phyloP scores from a whole-genome alignment of 139 green algal species.

The Axilococcus clingmanii region DNA sequence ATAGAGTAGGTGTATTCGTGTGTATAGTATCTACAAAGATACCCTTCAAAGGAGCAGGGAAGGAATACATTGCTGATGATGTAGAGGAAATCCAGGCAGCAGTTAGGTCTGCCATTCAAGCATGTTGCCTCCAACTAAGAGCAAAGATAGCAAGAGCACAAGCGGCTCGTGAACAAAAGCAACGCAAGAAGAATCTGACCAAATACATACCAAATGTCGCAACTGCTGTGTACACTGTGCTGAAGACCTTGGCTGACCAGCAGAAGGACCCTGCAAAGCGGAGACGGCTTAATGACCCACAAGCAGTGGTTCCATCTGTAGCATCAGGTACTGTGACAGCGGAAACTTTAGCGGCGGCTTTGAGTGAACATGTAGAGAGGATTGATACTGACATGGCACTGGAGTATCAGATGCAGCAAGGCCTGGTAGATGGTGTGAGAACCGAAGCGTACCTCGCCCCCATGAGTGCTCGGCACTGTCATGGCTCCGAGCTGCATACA shows the following conservation, averaged over 20 bases:
- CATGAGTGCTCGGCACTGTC: slow-evolving; percentile 17
- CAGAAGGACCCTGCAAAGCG: slow-evolving; percentile 31
- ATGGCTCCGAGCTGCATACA: slow-evolving; percentile 30
- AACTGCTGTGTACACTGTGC: slow-evolving; percentile 35
- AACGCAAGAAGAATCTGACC: slow-evolving; percentile 77
- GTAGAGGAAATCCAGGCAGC: slow-evolving; percentile 84
- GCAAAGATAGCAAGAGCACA: slow-evolving; percentile 69
- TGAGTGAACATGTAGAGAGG: slow-evolving; percentile 81
- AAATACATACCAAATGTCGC: slow-evolving; percentile 89
- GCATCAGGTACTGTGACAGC: slow-evolving; percentile 34
- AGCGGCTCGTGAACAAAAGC: slow-evolving; percentile 68
- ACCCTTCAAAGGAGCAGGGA: slow-evolving; percentile 95
- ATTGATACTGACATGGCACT: slow-evolving; percentile 85
- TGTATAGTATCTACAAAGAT: slow-evolving; percentile 96
- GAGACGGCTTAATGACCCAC: slow-evolving; percentile 26
- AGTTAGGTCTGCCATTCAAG: slow-evolving; percentile 71
- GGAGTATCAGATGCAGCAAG: slow-evolving; percentile 83
- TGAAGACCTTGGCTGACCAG: slow-evolving; percentile 33
- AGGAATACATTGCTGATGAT: slow-evolving; percentile 98
- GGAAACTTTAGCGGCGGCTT: slow-evolving; percentile 41
- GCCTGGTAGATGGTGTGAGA: slow-evolving; percentile 40
- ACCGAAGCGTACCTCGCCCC: slow-evolving; percentile 42
- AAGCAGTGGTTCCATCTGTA: slow-evolving; percentile 48
- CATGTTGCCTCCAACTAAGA: slow-evolving; percentile 67
- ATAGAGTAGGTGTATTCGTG: slow-evolving; percentile 96